Evolutionary conservation across 2,329 filamentous ascomycete species (phyloP).

Genomic region (Colletotrichum tabaci): DNA sequence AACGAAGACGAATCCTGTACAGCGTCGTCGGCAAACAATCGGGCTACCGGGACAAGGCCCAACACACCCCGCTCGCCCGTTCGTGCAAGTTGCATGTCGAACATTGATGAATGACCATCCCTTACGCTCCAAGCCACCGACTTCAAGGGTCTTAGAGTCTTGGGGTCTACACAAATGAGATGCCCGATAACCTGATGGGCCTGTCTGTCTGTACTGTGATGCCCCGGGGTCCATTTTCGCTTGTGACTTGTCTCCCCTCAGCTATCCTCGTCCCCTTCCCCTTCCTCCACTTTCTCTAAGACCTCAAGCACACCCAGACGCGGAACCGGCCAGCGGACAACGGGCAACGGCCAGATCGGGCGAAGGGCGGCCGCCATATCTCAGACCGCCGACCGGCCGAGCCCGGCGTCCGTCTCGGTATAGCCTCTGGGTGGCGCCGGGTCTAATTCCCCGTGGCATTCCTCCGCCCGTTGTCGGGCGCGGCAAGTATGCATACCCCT

Average conservation of each 20-base stretch:
- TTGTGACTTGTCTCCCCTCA: not conserved
- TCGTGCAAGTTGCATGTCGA: not conserved
- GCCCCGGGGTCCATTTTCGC: not conserved
- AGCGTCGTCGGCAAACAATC: not conserved
- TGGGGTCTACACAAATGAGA: not conserved
- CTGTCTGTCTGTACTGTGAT: not conserved
- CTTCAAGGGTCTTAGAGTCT: not conserved
- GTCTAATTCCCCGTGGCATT: conserved; percentile 12
- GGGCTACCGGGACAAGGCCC: conserved; percentile 10
- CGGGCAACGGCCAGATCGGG: conserved; percentile 13
- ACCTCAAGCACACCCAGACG: not conserved
- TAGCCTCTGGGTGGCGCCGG: conserved; percentile 3
- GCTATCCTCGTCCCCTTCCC: not conserved
- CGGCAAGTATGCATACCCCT: not conserved
- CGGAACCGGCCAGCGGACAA: not conserved
- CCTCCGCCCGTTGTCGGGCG: not conserved
- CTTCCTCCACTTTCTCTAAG: conserved; percentile 2
- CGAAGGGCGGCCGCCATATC: conserved; percentile 22
- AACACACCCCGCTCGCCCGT: not conserved
- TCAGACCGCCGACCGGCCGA: conserved; percentile 8
- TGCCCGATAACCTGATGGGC: conserved; percentile 9
- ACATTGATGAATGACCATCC: not conserved
- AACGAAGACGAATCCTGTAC: not conserved
- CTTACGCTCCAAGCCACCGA: no score
- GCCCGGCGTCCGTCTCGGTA: conserved; percentile 9